Percentiles rank a stretch among this genome's conserved stretches.
Evolutionary conservation across 2,329 filamentous ascomycete genomes (phyloP).

Genomic region (Capronia epimyces): DNA sequence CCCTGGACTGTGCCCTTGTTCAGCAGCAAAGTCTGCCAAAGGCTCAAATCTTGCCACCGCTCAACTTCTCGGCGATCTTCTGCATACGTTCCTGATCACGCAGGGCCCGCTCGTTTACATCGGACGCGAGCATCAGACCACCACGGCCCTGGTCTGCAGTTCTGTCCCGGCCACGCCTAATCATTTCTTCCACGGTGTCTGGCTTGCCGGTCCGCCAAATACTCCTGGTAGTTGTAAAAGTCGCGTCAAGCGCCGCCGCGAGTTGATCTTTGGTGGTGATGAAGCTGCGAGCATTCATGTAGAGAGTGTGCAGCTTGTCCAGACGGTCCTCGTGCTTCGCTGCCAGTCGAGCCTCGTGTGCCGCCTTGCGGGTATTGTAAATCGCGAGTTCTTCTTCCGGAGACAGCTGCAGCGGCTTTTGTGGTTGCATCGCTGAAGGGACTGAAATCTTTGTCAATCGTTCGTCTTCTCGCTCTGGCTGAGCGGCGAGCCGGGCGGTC

Average conservation of each 20-base stretch:
- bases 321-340: slow-evolving; percentile 56
- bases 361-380: slow-evolving; percentile 32
- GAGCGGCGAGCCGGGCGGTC: slow-evolving; percentile 50
- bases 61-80: slow-evolving; percentile 61
- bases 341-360: slow-evolving; percentile 42
- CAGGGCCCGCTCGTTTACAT: slow-evolving; percentile 31
- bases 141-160: slow-evolving; percentile 15
- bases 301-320: slow-evolving; percentile 76
- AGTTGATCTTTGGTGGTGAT: slow-evolving; percentile 79
- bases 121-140: slow-evolving; percentile 15
- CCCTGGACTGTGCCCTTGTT: too few relatives aligned
- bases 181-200: slow-evolving; percentile 45
- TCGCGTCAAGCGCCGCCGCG: slow-evolving; percentile 62
- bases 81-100: slow-evolving; percentile 53
- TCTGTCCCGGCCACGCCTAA: slow-evolving; percentile 16
- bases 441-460: slow-evolving; percentile 66
- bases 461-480: slow-evolving; percentile 70
- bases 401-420: slow-evolving; percentile 24
- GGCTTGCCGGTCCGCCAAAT: slow-evolving; percentile 50
- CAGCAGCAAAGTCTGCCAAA: background rate
- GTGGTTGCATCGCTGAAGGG: slow-evolving; percentile 49
- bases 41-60: slow-evolving; percentile 56
- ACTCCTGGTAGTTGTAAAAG: slow-evolving; percentile 61
- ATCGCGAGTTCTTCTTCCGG: slow-evolving; percentile 37
- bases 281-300: slow-evolving; percentile 81